phyloP scores from a whole-genome alignment of 106 monocot genomes.

The Dioscorea zingiberensis region DNA sequence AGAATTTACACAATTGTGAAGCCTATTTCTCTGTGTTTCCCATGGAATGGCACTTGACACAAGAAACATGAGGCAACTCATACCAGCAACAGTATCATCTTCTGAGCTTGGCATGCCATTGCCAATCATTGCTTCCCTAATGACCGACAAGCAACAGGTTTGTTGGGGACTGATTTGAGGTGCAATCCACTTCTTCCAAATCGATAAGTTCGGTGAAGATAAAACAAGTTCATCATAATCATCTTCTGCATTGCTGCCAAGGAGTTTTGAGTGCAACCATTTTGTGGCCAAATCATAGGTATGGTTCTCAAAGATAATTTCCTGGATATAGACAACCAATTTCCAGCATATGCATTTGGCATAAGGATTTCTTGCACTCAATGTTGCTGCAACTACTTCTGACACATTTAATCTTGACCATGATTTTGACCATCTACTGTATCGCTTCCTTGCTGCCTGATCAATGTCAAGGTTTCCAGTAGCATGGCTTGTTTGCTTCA shows the following conservation, averaged over 20 bases:
- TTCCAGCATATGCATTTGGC: constrained; percentile 75
- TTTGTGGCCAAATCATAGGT: constrained; percentile 30
- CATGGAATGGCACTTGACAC: constrained; percentile 55
- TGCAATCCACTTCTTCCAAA: constrained; percentile 49
- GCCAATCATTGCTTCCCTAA: constrained; percentile 28
- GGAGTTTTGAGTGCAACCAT: constrained; percentile 74
- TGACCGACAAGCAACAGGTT: constrained; percentile 50
- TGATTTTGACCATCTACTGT: constrained; percentile 32
- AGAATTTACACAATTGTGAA: constrained; percentile 40
- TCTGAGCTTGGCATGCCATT: constrained; percentile 12
- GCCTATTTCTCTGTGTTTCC: constrained; percentile 53
- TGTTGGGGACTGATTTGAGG: constrained; percentile 1
- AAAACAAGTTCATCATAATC: constrained; percentile 33
- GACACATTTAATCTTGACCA: constrained; percentile 62
- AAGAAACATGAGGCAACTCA: constrained; percentile 54
- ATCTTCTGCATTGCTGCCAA: constrained; percentile 23
- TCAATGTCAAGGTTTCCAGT: constrained; percentile 46
- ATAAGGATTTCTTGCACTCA: constrained; percentile 48
- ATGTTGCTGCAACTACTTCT: constrained; percentile 52
- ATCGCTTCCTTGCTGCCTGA: constrained; percentile 37
- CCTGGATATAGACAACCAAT: constrained; percentile 40
- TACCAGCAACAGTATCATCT: constrained; percentile 34
- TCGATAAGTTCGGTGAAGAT: constrained; percentile 41
- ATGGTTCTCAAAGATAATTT: constrained; percentile 11
- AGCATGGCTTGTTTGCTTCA: constrained; percentile 22